Percentiles rank a stretch among this genome's conserved stretches.
Evolutionary conservation across 2,329 filamentous ascomycete species (phyloP).

Genomic region (Diaporthe sp.): DNA sequence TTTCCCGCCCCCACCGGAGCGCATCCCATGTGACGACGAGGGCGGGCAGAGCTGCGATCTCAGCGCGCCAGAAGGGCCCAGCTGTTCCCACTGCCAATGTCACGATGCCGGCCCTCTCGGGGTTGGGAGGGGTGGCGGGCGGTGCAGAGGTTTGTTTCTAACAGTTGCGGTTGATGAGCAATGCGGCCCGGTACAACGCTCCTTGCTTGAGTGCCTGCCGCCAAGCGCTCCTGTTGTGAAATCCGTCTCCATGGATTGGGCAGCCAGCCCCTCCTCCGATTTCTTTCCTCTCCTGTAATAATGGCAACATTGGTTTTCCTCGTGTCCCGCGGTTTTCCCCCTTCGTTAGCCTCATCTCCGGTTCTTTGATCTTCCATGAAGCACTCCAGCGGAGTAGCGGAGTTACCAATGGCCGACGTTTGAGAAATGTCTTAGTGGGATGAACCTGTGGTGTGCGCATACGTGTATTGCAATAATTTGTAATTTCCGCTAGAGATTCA

Average conservation of each 20-base stretch:
- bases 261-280: not conserved
- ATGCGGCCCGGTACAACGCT: not conserved
- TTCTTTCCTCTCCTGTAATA: not conserved
- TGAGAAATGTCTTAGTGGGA: constrained; percentile 3
- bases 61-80: constrained; percentile 15
- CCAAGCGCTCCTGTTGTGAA: constrained; percentile 12
- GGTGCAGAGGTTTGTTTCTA: not conserved
- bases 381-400: constrained; percentile 12
- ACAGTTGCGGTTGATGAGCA: not conserved
- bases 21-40: not conserved
- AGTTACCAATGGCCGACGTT: constrained; percentile 19
- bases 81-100: constrained; percentile 15
- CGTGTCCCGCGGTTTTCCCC: not conserved
- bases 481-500: constrained; percentile 22
- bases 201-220: constrained; percentile 21
- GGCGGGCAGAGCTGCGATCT: constrained; percentile 5
- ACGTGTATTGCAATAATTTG: constrained; percentile 5
- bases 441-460: not conserved
- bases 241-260: constrained; percentile 16
- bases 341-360: not conserved
- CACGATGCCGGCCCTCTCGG: constrained; percentile 13
- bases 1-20: constrained; percentile 4
- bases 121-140: not conserved
- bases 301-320: not conserved
- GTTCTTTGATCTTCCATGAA: not conserved